Base-by-base conservation (phyloP, 2,329 filamentous ascomycete genomes). In the Colletotrichum lupini region DNA sequence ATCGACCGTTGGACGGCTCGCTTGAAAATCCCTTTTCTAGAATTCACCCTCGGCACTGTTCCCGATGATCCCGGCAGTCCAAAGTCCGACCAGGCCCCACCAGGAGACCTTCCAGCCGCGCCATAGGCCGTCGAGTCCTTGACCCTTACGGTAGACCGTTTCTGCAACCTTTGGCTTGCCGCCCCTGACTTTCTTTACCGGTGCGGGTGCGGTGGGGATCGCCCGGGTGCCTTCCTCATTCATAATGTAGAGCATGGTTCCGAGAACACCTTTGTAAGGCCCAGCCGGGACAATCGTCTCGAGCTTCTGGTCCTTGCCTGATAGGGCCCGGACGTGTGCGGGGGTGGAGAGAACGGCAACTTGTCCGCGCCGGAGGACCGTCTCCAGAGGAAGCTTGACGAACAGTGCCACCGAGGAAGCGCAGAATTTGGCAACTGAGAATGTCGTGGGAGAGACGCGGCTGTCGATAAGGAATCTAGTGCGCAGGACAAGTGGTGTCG, bases 311-410 rank as follows among this genome's bases (percentile, higher is more conserved):
- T 81, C 82, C 32, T 81, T 79, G 49, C 65, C 37, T 24, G 87
- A 84, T 3, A 90, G 82, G 0, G 90, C 89, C 12, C 82, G 81
- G 2, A 88, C 76, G 68, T 90, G 89, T 12, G 83, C 78, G 1
- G 88, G 87, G 16, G 87, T 87, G 19, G 88, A 87, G 58, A 94
- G 87, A 1, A 95, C 91, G 1, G 92, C 87, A 72, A 97, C 92
- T 82, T 99, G 97, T 5, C 94, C 96, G 73, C 97, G 91, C 60
- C 97, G 92, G 8, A 98, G 88, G 19, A 98, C 93, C 0, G 96
- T 98, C 83, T 99, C 97, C 5, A 98, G 87, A 0, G 97, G 97
- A 14, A 98, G 90, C 79, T 96, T 95, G 76, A 98, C 83, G 78
- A 97, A 93, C 37, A 98, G 89, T 61, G 97, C 95, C 2, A 91